Percentiles rank a stretch among this genome's conserved stretches.
These are phyloP conservation scores for Hirsutella rhossiliensis DNA, from an alignment of 2,329 filamentous ascomycete species.

Conservation along the genomic window DNA sequence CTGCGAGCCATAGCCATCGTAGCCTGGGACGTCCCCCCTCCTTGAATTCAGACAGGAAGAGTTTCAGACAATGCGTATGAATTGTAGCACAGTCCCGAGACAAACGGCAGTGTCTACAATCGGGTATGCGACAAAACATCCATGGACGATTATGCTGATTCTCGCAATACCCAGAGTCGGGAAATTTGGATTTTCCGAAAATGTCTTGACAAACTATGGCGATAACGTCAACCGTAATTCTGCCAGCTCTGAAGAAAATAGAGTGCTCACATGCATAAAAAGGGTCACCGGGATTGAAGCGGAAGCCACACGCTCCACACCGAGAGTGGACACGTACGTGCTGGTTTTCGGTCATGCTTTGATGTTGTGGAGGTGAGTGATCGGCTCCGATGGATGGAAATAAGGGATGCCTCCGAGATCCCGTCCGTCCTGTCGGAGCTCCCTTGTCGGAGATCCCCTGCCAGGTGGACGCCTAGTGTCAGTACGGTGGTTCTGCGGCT, in stretches of 20 bases:
- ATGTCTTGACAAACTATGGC: not conserved
- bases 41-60: not conserved
- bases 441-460: too few relatives aligned
- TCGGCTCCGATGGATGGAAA: not conserved
- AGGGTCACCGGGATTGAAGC: not conserved
- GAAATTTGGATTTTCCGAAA: not conserved
- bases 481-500: too few relatives aligned
- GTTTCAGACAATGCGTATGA: not conserved
- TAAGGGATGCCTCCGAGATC: not conserved
- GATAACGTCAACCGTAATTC: not conserved
- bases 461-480: too few relatives aligned
- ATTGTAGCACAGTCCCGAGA: conserved; percentile 1
- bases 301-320: conserved; percentile 1
- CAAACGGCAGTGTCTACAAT: not conserved
- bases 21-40: not conserved
- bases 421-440: too few relatives aligned
- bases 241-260: not conserved
- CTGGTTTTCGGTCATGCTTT: not conserved
- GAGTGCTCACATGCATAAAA: not conserved
- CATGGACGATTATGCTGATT: not conserved
- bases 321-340: conserved; percentile 1
- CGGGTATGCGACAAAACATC: not conserved
- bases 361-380: not conserved
- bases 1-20: conserved; percentile 1
- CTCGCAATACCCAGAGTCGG: not conserved